Conservation (phyloP, 345 rosid genomes). For the Euclidium syriacum region DNA sequence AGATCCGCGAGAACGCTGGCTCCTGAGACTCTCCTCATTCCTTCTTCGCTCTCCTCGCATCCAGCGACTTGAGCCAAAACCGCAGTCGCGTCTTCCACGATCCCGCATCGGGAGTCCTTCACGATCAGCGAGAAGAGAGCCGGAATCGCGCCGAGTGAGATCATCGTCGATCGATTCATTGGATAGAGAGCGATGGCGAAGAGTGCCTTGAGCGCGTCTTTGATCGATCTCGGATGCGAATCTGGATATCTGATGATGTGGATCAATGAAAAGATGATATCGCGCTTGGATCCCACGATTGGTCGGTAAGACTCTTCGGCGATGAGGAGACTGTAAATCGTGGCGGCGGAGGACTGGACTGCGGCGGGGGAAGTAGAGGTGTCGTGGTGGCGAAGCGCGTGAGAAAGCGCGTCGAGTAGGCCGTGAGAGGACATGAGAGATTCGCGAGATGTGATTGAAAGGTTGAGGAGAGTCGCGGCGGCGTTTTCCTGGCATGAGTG, state of each 20-base stretch:
- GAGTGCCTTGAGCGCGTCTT: conserved; percentile 82
- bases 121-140: conserved; percentile 59
- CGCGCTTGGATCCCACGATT: conserved; percentile 80
- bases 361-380: conserved; percentile 51
- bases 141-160: conserved; percentile 59
- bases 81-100: conserved; percentile 91
- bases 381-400: conserved; percentile 62
- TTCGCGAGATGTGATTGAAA: conserved; percentile 67
- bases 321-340: conserved; percentile 66
- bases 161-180: conserved; percentile 54
- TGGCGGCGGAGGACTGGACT: conserved; percentile 81
- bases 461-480: conserved; percentile 75
- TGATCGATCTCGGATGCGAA: conserved; percentile 68
- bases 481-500: conserved; percentile 73
- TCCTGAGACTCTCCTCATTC: conserved; percentile 52
- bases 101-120: conserved; percentile 71
- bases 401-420: conserved; percentile 81
- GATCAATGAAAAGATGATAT: conserved; percentile 65
- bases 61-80: conserved; percentile 90
- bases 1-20: conserved; percentile 57
- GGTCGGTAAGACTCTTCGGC: conserved; percentile 82
- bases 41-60: conserved; percentile 78
- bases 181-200: conserved; percentile 70
- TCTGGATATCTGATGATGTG: conserved; percentile 45
- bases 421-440: conserved; percentile 79